Base-by-base conservation (phyloP, 2,329 filamentous ascomycete species). In the Aspergillus luchuensis region DNA sequence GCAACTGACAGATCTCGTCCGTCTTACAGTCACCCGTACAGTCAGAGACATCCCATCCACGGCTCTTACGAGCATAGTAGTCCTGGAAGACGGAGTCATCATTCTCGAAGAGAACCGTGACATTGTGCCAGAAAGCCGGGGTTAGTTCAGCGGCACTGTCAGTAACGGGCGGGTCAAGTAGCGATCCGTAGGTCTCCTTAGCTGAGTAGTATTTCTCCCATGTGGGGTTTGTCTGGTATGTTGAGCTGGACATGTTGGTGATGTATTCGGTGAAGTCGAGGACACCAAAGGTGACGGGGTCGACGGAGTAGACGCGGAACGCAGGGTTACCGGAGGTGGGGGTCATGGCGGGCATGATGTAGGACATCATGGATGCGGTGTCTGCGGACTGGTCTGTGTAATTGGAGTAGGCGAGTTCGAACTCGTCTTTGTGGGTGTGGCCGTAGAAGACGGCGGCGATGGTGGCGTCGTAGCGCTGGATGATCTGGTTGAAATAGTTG, bases 91-190 rank as follows among this genome's bases (percentile, higher is more conserved):
- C 70, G 0, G 68, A 62, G 3, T 78, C 65, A 58, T 84, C 71
- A 2, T 61, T 65, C 62, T 84, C 80, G 47, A 87, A 79, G 3
- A 75, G 70, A 0, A 73, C 83, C 0, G 84, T 86, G 4, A 86
- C 81, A 11, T 71, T 72, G 60, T 87, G 84, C 85, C 84, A 87
- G 69, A 86, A 87, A 0, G 83, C 86, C 0, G 82, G 83, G 62
- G 87, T 86, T 39, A 87, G 71, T 3, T 84, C 84, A 0, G 80
- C 83, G 48, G 77, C 67, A 1, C 61, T 64, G 2, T 81, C 78
- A 82, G 82, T 56, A 15, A 56, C 53, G n/a, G 53, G 53, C 5
- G 53, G 53, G 39, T 56, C 25, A n/a, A 56, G 53, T 2, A 56
- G 53, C 6, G 53, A 43, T 8, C 83, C 84, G 66, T 87, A 87